These are phyloP conservation scores for Neurospora discreta DNA, from an alignment of 495 filamentous ascomycete species.

Conservation along the genomic window DNA sequence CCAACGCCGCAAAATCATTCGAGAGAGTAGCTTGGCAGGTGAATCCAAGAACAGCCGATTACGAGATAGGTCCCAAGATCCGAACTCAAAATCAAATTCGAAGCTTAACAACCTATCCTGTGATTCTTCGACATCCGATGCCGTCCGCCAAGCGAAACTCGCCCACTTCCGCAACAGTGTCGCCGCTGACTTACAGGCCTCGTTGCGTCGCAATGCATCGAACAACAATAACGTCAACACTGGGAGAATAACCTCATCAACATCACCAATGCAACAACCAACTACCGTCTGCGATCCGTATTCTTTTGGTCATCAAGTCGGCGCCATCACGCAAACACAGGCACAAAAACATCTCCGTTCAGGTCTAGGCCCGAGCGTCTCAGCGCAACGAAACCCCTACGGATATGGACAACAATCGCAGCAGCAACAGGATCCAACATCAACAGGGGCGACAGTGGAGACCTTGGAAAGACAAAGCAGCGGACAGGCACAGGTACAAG, in stretches of 20 bases:
- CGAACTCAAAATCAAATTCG: conserved; percentile 10
- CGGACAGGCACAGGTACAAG: not conserved
- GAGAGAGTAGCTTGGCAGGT: conserved; percentile 26
- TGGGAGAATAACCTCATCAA: not conserved
- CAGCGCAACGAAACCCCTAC: not conserved
- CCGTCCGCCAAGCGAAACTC: conserved; percentile 48
- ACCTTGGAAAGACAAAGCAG: not conserved
- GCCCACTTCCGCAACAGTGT: conserved; percentile 69
- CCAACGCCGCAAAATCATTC: conserved; percentile 47
- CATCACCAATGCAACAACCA: not conserved
- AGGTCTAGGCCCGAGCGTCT: not conserved
- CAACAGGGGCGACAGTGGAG: not conserved
- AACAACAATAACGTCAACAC: not conserved
- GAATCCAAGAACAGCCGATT: not conserved
- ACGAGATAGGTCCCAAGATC: conserved; percentile 1
- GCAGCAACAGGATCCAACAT: not conserved
- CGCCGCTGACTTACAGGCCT: conserved; percentile 45
- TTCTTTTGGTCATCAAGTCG: not conserved
- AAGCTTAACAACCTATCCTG: conserved; percentile 11
- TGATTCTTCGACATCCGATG: conserved; percentile 20
- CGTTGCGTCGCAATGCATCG: not conserved
- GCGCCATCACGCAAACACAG: not conserved
- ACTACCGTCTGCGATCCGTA: not conserved
- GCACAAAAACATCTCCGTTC: not conserved
- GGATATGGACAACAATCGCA: not conserved